These are phyloP conservation scores for Aspergillus sclerotialis DNA, from an alignment of 2,329 filamentous ascomycete genomes.

Conservation along the genomic window DNA sequence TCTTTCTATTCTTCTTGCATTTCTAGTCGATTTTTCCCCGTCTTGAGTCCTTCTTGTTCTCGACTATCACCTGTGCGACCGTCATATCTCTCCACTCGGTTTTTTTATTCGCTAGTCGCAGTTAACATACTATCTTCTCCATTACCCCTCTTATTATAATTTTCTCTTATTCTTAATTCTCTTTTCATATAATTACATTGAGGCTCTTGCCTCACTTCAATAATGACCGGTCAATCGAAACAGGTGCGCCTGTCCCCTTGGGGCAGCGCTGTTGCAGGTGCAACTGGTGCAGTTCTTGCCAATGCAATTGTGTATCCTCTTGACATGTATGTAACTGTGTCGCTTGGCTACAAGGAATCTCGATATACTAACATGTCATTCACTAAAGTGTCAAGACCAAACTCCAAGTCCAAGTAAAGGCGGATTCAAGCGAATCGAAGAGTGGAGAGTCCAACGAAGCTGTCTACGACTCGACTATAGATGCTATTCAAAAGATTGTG, in stretches of 20 bases:
- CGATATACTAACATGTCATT: too few relatives aligned
- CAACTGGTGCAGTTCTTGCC: constrained; percentile 85
- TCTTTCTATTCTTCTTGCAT: constrained; percentile 3
- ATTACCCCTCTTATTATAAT: not conserved
- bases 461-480: constrained; percentile 81
- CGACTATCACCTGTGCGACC: not conserved
- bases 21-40: too few relatives aligned
- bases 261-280: constrained; percentile 87
- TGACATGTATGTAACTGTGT: constrained; percentile 78
- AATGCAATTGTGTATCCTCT: constrained; percentile 95
- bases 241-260: constrained; percentile 71
- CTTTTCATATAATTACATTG: constrained; percentile 1
- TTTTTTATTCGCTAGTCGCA: not conserved
- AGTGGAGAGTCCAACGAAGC: constrained; percentile 41
- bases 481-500: constrained; percentile 80
- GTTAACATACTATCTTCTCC: not conserved
- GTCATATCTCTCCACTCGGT: not conserved
- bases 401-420: constrained; percentile 87
- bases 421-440: constrained; percentile 42
- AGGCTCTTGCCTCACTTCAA: constrained; percentile 5
- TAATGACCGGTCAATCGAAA: constrained; percentile 56
- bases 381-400: constrained; percentile 81
- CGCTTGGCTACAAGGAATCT: too few relatives aligned
- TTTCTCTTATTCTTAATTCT: not conserved
- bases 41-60: not conserved